Percentiles rank a stretch among this genome's conserved stretches.
These are phyloP conservation scores for Voacanga thouarsii DNA, from an alignment of 257 asterid species.

Conservation along the genomic window DNA sequence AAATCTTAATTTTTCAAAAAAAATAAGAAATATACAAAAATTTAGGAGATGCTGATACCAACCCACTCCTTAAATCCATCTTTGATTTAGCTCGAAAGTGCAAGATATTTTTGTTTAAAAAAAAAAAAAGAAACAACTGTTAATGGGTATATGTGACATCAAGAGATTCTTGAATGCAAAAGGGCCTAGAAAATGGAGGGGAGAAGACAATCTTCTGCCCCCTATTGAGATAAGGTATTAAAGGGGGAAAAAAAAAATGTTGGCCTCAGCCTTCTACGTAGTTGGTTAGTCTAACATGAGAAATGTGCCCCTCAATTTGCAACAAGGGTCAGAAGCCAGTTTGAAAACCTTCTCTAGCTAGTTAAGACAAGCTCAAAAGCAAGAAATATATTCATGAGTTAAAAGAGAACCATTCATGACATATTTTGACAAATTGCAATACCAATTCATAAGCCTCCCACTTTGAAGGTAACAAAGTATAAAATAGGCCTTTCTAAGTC, in stretches of 20 bases:
- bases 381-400: background rate
- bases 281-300: background rate
- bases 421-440: conserved; percentile 3
- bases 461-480: background rate
- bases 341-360: background rate
- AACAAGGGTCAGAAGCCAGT: conserved; percentile 6
- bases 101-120: too few relatives aligned
- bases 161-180: background rate
- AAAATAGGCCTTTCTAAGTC: conserved; percentile 14
- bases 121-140: too few relatives aligned
- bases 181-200: background rate
- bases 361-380: background rate
- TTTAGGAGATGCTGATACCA: too few relatives aligned
- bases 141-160: background rate
- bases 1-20: too few relatives aligned
- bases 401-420: background rate
- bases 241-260: background rate
- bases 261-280: too few relatives aligned
- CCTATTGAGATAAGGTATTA: background rate
- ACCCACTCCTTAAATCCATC: too few relatives aligned
- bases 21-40: too few relatives aligned
- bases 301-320: conserved; percentile 4
- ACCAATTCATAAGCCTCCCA: background rate
- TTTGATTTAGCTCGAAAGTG: background rate
- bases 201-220: background rate